Conservation (phyloP, 2,329 filamentous ascomycete genomes). For the Bipolaris gigantea region DNA sequence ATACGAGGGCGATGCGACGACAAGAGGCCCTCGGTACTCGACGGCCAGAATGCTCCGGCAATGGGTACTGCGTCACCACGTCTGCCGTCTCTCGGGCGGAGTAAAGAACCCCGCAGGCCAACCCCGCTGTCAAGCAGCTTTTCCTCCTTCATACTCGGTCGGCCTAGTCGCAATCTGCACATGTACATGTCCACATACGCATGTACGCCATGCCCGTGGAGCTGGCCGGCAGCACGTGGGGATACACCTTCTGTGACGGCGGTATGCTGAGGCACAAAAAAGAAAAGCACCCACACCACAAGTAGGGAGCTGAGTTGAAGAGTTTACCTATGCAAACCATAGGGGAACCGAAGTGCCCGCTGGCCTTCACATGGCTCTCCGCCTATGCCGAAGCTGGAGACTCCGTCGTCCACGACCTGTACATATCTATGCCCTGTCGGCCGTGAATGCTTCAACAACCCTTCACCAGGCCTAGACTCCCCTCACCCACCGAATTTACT, state of each 20-base stretch:
- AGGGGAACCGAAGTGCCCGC: constrained; percentile 24
- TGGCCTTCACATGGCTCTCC: constrained; percentile 29
- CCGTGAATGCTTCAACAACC: no score
- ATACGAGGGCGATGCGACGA: background rate
- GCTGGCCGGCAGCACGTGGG: constrained; percentile 3
- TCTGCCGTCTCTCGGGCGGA: background rate
- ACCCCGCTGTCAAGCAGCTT: background rate
- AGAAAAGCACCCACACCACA: constrained; percentile 5
- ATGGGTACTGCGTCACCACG: constrained; percentile 15
- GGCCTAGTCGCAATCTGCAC: background rate
- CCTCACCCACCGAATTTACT: background rate
- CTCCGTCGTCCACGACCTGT: constrained; percentile 1
- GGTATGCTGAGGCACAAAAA: background rate
- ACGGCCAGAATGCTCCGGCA: constrained; percentile 5
- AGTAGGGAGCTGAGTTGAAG: background rate
- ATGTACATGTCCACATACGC: background rate
- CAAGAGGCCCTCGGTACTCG: background rate
- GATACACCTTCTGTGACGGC: background rate
- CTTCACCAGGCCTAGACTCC: background rate
- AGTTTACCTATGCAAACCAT: background rate
- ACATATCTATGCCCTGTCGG: constrained; percentile 1
- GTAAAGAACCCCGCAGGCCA: background rate
- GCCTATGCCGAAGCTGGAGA: constrained; percentile 18
- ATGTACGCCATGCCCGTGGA: background rate
- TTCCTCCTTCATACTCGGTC: background rate